Conservation (phyloP, 768 basidiomycete species). For the Tulasnella sp. region DNA sequence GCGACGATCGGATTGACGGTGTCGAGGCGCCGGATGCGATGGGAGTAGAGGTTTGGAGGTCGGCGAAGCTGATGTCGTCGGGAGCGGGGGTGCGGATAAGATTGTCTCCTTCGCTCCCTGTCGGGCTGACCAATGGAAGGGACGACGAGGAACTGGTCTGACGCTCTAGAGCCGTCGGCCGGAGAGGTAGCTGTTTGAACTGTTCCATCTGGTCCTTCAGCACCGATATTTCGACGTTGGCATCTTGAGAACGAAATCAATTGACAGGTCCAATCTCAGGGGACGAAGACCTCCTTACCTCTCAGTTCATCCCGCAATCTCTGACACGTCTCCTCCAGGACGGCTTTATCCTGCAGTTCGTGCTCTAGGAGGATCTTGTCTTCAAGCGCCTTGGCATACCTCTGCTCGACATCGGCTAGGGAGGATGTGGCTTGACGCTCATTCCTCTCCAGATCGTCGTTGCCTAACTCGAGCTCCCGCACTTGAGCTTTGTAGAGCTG, state of each 20-base stretch:
- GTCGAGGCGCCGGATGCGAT: neutral
- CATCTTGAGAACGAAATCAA: slow-evolving; percentile 52
- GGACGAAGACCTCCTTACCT: slow-evolving; percentile 50
- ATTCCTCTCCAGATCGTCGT: slow-evolving; percentile 93
- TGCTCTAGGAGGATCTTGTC: slow-evolving; percentile 97
- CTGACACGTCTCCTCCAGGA: slow-evolving; percentile 85
- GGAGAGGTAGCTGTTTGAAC: slow-evolving; percentile 20
- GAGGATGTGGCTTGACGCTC: slow-evolving; percentile 78
- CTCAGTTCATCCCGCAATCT: slow-evolving; percentile 87
- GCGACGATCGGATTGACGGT: slow-evolving; percentile 17
- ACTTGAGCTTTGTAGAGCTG: slow-evolving; percentile 68
- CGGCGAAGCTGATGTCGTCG: slow-evolving; percentile 54
- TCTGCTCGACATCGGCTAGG: slow-evolving; percentile 78
- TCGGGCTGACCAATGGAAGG: slow-evolving; percentile 17
- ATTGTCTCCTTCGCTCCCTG: slow-evolving; percentile 18
- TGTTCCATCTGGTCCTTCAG: slow-evolving; percentile 61
- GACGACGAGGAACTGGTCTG: slow-evolving; percentile 36
- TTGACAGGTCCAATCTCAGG: neutral
- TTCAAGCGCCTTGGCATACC: slow-evolving; percentile 86
- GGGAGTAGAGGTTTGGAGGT: slow-evolving; percentile 36
- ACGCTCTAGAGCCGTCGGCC: slow-evolving; percentile 33
- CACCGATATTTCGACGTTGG: slow-evolving; percentile 77
- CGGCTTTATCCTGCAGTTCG: slow-evolving; percentile 86
- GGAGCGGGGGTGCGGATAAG: slow-evolving; percentile 59
- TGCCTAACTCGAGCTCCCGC: slow-evolving; percentile 92